Percentiles rank a stretch among this genome's conserved stretches.
Conservation (phyloP, 2,329 filamentous ascomycete genomes). For the Cercospora citrullina region DNA sequence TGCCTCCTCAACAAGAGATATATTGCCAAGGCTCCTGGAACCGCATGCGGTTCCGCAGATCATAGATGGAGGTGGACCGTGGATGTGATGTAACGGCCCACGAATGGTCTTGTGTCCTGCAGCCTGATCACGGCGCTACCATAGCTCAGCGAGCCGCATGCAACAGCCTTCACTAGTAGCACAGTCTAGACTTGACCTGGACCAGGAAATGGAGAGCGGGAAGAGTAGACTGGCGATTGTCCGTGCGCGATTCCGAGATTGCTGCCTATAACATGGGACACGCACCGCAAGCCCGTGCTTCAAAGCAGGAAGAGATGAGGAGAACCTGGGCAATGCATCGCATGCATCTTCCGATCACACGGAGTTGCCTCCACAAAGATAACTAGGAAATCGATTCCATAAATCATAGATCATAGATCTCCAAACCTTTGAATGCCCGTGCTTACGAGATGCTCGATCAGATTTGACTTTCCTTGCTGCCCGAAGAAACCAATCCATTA, state of each 20-base stretch:
- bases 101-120: neutral
- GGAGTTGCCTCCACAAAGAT: neutral
- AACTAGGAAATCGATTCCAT: neutral
- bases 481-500: neutral
- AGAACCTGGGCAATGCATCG: neutral
- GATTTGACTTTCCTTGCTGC: neutral
- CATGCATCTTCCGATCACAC: neutral
- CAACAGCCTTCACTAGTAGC: neutral
- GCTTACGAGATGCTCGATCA: neutral
- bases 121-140: neutral
- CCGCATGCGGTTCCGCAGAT: neutral
- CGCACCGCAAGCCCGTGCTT: neutral
- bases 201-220: neutral
- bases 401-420: neutral
- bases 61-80: neutral
- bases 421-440: neutral
- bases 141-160: neutral
- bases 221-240: neutral
- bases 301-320: neutral
- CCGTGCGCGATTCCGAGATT: neutral
- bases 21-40: neutral
- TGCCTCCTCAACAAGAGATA: neutral
- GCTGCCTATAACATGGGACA: neutral
- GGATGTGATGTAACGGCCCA: neutral
- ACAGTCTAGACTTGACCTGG: neutral